A percentile compares a stretch with the other conserved stretches of the same genome.
These are phyloP conservation scores for Knoxdaviesia proteae DNA, from an alignment of 2,329 filamentous ascomycete genomes.

Conservation along the genomic window DNA sequence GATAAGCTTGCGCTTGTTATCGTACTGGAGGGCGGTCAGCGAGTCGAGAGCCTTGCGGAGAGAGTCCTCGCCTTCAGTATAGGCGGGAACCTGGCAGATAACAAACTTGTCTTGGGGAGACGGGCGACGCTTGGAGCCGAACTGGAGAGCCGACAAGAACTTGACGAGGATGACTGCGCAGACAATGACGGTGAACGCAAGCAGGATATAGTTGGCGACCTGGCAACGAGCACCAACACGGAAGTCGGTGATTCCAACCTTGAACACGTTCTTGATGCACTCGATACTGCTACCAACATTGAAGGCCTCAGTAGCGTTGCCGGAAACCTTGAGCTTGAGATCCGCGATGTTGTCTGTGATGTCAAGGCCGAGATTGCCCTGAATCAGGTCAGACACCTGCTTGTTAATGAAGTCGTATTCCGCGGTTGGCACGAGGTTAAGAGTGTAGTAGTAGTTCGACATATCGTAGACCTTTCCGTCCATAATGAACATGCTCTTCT, in stretches of 20 bases:
- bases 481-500: conserved; percentile 62
- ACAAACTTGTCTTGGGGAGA: conserved; percentile 94
- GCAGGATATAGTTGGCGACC: conserved; percentile 76
- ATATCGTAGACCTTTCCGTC: conserved; percentile 54
- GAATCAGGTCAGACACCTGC: conserved; percentile 45
- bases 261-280: conserved; percentile 71
- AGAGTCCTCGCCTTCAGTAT: conserved; percentile 94
- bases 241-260: conserved; percentile 70
- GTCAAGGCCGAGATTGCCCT: conserved; percentile 59
- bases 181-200: conserved; percentile 72
- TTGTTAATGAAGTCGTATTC: conserved; percentile 53
- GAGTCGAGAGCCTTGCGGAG: conserved; percentile 85
- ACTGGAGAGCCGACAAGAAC: conserved; percentile 81
- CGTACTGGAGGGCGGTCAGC: conserved; percentile 80
- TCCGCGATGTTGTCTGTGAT: conserved; percentile 45
- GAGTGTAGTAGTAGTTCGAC: conserved; percentile 75
- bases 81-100: conserved; percentile 93
- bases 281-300: conserved; percentile 45
- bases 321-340: conserved; percentile 23
- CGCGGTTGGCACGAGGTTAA: conserved; percentile 28
- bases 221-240: conserved; percentile 54
- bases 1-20: conserved; percentile 95
- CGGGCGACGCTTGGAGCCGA: conserved; percentile 77
- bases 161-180: conserved; percentile 65
- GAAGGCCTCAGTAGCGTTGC: conserved; percentile 28